Percentiles rank a stretch among this genome's conserved stretches.
Evolutionary conservation across 2,329 filamentous ascomycete species (phyloP).

Genomic region (Aspergillus hortae): DNA sequence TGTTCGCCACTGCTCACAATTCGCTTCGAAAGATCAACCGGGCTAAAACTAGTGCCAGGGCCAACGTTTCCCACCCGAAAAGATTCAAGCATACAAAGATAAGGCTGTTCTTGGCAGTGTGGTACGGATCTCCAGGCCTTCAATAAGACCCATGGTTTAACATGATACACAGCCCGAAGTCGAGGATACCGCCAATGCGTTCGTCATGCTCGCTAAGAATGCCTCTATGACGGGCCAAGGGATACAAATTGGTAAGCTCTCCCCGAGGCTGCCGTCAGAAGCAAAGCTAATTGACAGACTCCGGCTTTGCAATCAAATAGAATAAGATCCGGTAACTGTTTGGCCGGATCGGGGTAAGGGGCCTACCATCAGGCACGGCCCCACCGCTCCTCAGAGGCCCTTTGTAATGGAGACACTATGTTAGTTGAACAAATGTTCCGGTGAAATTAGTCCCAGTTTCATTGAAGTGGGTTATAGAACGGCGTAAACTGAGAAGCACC

Average conservation of each 20-base stretch:
- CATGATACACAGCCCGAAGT: conserved; percentile 32
- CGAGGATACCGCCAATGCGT: conserved; percentile 42
- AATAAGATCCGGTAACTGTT: too few species aligned
- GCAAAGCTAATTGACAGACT: conserved; percentile 25
- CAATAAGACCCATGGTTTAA: conserved; percentile 6
- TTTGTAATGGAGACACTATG: conserved; percentile 15
- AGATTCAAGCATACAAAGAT: conserved; percentile 52
- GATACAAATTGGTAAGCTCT: conserved; percentile 39
- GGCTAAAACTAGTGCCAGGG: conserved; percentile 39
- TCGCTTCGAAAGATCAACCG: not conserved
- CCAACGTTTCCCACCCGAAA: conserved; percentile 55
- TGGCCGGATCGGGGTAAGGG: too few species aligned
- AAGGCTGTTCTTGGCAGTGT: conserved; percentile 58
- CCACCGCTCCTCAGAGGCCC: not conserved
- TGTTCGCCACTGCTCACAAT: not conserved
- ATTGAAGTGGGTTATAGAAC: conserved; percentile 35
- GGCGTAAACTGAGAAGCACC: conserved; percentile 22
- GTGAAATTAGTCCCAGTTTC: conserved; percentile 4
- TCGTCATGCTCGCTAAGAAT: conserved; percentile 41
- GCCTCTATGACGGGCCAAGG: conserved; percentile 46
- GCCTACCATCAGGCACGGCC: too few species aligned
- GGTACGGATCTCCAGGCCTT: conserved; percentile 28
- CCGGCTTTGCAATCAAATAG: conserved; percentile 27
- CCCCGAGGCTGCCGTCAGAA: not conserved
- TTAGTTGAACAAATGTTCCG: conserved; percentile 10